Evolutionary conservation across 768 basidiomycete species (phyloP).

Genomic region (Collybia sp.): DNA sequence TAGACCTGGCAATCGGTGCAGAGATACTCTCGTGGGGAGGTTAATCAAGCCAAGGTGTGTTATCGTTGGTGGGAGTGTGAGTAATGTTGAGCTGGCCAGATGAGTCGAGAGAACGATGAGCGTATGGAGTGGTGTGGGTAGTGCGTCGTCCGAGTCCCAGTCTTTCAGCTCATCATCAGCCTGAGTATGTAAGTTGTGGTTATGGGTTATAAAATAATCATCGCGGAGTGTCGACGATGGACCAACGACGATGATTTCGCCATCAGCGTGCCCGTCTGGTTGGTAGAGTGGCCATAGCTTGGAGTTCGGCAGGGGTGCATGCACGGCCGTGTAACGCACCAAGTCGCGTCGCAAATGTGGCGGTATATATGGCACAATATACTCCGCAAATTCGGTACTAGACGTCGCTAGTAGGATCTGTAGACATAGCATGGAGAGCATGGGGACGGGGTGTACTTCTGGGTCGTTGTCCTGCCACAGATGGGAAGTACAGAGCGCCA

Average conservation of each 20-base stretch:
- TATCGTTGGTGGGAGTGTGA: constrained; percentile 58
- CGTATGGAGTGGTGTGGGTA: constrained; percentile 32
- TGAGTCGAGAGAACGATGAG: constrained; percentile 47
- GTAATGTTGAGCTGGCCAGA: constrained; percentile 37
- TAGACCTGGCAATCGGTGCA: constrained; percentile 52
- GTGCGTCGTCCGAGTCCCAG: constrained; percentile 44
- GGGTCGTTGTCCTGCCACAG: constrained; percentile 21
- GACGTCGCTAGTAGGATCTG: constrained; percentile 35
- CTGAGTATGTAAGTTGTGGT: background rate
- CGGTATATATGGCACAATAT: constrained; percentile 48
- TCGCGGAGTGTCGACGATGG: constrained; percentile 40
- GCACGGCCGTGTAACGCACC: constrained; percentile 53
- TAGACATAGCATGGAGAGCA: constrained; percentile 56
- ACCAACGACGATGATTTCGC: constrained; percentile 64
- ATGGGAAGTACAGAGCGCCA: constrained; percentile 30
- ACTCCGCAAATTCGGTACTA: constrained; percentile 35
- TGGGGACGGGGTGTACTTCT: constrained; percentile 34
- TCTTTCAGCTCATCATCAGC: constrained; percentile 9
- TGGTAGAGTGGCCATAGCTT: constrained; percentile 49
- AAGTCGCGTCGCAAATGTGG: constrained; percentile 55
- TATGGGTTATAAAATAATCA: constrained; percentile 31
- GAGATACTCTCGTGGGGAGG: constrained; percentile 39
- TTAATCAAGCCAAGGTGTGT: constrained; percentile 58
- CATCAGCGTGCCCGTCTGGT: constrained; percentile 48
- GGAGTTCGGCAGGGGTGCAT: constrained; percentile 45